Base-by-base conservation (phyloP, 345 rosid genomes). In the Brassica incana region DNA sequence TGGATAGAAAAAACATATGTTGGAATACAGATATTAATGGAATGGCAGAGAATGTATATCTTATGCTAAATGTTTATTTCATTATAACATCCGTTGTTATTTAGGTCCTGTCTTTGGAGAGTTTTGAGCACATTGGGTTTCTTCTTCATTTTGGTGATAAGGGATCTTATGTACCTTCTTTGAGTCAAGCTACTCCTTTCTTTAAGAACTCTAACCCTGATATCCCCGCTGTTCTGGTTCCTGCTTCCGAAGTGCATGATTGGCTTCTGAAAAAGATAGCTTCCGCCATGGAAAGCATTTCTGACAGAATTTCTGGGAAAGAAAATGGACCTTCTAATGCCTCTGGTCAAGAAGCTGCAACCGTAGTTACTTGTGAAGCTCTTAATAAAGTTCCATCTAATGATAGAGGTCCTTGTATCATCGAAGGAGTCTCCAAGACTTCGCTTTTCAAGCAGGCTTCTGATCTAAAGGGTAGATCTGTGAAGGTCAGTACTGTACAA, bases 91-190 rank as follows among this genome's bases (percentile, higher is more conserved):
- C 40, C 35, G 1, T 8, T 52, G 45, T 71, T 38, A 7, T 71
- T 72, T 23, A 96, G 99, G 97, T 96, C 77, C 80, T 96, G 81
- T 83, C 93, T 72, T 80, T 92, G 91, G 99, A 93, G 84, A 90
- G 91, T 78, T 90, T 93, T 80, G 97, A 93, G 89, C 99, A 96
- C 88, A 97, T 96, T 76, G 95, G 97, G 36, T 88, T 96, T 85
- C 89, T 96, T 75, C 64, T 96, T 79, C 97, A 92, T 33, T 88
- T 88, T 88, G 94, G 92, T 72, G 98, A 92, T 68, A 93, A 87
- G 85, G 94, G 91, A 82, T 83, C 88, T 65, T 90, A 85, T 85
- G 89, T 82, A 74, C 85, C 85, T 77, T 85, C 95, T 30, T 83
- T 96, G 77, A 87, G 89, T 79, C 92, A 92, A 85, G 89, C 92